Evolutionary conservation across 1,139 yeast genomes (phyloP).

Genomic region (Saccharomyces hybrid): DNA sequence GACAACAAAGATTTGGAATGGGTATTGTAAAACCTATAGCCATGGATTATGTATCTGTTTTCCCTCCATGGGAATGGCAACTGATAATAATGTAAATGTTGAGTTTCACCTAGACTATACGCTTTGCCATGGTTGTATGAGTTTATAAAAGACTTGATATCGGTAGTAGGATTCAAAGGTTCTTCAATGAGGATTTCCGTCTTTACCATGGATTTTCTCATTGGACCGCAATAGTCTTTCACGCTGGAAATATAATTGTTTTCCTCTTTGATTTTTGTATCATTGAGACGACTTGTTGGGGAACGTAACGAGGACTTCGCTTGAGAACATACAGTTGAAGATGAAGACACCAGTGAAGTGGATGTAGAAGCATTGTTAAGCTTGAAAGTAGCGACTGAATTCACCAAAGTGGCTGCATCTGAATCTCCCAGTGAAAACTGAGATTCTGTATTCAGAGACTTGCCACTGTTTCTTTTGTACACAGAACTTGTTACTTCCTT

Average conservation of each 20-base stretch:
- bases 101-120: conserved; percentile 43
- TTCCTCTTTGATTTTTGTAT: neutral
- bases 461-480: neutral
- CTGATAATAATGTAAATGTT: conserved; percentile 74
- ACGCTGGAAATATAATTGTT: neutral
- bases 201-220: neutral
- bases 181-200: neutral
- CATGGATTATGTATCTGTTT: conserved; percentile 73
- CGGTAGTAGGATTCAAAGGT: conserved; percentile 1
- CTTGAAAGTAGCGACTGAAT: neutral
- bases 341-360: conserved; percentile 1
- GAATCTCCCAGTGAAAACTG: conserved; percentile 1
- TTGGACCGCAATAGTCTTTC: neutral
- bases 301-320: neutral
- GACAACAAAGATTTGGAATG: conserved; percentile 46
- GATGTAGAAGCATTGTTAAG: conserved; percentile 1
- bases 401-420: conserved; percentile 4
- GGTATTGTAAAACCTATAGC: conserved; percentile 73
- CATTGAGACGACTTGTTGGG: neutral
- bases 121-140: conserved; percentile 59
- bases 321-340: neutral
- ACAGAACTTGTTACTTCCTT: neutral
- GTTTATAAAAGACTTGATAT: conserved; percentile 32
- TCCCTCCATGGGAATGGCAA: conserved; percentile 92
- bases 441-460: neutral